Conservation (phyloP, 495 filamentous ascomycete genomes). For the Rhypophila decipiens region DNA sequence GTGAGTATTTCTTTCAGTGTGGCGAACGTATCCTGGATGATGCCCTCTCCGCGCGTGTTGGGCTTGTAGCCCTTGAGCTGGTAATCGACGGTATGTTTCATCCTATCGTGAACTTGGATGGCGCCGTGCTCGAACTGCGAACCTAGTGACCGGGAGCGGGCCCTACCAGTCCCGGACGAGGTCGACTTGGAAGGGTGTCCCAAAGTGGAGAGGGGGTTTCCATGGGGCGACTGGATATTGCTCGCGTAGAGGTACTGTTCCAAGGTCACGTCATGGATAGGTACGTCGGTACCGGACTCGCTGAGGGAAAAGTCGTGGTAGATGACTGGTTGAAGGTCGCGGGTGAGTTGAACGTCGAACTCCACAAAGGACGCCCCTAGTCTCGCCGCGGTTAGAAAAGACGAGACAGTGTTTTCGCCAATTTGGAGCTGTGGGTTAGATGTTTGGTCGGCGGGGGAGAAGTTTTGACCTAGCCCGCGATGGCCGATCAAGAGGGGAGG, state of each 20-base stretch:
- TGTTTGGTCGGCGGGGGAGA: too few species aligned
- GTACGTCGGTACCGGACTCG: constrained; percentile 34
- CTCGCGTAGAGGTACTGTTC: constrained; percentile 24
- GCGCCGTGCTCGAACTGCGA: constrained; percentile 36
- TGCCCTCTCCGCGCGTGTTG: constrained; percentile 28
- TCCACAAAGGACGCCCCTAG: constrained; percentile 36
- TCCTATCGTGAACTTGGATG: constrained; percentile 19
- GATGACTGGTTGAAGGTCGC: constrained; percentile 32
- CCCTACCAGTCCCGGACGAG: neutral
- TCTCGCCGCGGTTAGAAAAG: constrained; percentile 24
- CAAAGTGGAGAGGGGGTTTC: neutral
- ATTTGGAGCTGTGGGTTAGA: constrained; percentile 26
- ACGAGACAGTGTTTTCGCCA: constrained; percentile 35
- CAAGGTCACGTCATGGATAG: constrained; percentile 30
- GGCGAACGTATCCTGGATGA: constrained; percentile 30
- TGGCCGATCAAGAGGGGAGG: neutral
- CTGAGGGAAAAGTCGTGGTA: constrained; percentile 37
- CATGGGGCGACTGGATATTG: constrained; percentile 1
- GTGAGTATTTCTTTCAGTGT: constrained; percentile 32
- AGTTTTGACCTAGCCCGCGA: neutral
- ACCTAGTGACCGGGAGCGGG: constrained; percentile 42
- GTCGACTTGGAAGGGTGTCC: neutral
- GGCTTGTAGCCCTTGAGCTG: constrained; percentile 28
- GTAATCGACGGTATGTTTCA: constrained; percentile 31
- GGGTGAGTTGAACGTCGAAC: constrained; percentile 39